phyloP scores from a whole-genome alignment of 192 early-diverging fungal species.

The Coemansia sp. region DNA sequence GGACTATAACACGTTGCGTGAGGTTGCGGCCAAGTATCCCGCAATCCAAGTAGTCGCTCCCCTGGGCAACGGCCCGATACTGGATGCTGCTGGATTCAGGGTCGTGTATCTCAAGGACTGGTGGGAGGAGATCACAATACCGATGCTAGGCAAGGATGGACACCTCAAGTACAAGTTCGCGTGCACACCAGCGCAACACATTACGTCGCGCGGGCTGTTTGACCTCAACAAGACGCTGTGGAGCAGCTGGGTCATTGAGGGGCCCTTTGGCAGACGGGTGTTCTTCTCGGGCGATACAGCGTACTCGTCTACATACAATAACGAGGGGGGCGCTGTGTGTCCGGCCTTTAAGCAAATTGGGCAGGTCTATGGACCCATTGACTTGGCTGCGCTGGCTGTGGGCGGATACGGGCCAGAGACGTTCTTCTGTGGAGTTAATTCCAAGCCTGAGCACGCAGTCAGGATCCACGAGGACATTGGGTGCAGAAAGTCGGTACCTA shows the following conservation, averaged over 20 bases:
- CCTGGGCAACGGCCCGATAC: slow-evolving; percentile 72
- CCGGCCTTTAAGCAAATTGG: slow-evolving; percentile 87
- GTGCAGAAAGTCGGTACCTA: slow-evolving; percentile 66
- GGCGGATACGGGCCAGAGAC: slow-evolving; percentile 79
- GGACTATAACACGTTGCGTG: slow-evolving; percentile 66
- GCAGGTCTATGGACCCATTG: slow-evolving; percentile 68
- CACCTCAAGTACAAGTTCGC: slow-evolving; percentile 45
- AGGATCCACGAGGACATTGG: slow-evolving; percentile 74
- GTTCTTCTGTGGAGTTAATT: slow-evolving; percentile 72
- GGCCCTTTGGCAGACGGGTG: slow-evolving; percentile 37
- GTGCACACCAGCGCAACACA: slow-evolving; percentile 69
- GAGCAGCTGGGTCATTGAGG: slow-evolving; percentile 69
- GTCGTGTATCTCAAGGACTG: slow-evolving; percentile 72
- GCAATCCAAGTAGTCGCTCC: slow-evolving; percentile 69
- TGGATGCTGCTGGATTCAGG: slow-evolving; percentile 57
- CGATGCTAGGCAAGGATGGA: background rate
- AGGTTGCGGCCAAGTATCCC: slow-evolving; percentile 54
- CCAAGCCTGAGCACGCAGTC: slow-evolving; percentile 76
- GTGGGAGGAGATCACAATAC: slow-evolving; percentile 57
- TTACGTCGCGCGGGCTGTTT: slow-evolving; percentile 56
- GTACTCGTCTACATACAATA: slow-evolving; percentile 66
- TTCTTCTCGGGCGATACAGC: slow-evolving; percentile 72
- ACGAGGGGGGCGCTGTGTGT: slow-evolving; percentile 63
- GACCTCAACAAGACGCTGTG: slow-evolving; percentile 79
- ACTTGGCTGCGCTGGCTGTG: slow-evolving; percentile 78